Percentiles rank a stretch among this genome's conserved stretches.
Evolutionary conservation across 768 basidiomycete genomes (phyloP).

Genomic region (Phlegmacium glaucopus): DNA sequence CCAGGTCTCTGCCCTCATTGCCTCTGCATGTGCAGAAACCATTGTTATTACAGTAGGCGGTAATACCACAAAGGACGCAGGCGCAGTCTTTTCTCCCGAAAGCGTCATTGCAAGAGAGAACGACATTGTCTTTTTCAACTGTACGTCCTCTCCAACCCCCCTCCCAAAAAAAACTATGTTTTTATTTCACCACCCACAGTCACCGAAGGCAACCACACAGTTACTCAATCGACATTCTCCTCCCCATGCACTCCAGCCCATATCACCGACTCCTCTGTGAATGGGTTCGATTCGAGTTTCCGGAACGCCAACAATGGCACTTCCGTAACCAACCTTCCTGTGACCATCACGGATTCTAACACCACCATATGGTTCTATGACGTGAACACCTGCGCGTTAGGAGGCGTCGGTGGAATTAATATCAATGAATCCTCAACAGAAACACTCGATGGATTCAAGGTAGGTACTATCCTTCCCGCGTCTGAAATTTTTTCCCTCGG

Average conservation of each 20-base stretch:
- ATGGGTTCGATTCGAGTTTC: slow-evolving; percentile 57
- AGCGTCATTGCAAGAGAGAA: slow-evolving; percentile 40
- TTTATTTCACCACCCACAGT: slow-evolving; percentile 36
- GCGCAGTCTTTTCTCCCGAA: slow-evolving; percentile 44
- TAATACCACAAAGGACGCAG: slow-evolving; percentile 41
- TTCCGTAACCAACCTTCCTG: slow-evolving; percentile 39
- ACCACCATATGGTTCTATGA: slow-evolving; percentile 62
- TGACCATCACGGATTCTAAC: slow-evolving; percentile 42
- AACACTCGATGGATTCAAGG: slow-evolving; percentile 43
- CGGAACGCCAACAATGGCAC: slow-evolving; percentile 47
- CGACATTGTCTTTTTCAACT: slow-evolving; percentile 56
- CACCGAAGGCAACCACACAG: slow-evolving; percentile 51
- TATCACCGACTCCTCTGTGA: slow-evolving; percentile 42
- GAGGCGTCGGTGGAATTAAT: slow-evolving; percentile 64
- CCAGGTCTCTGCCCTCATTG: slow-evolving; percentile 14
- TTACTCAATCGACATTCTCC: slow-evolving; percentile 53
- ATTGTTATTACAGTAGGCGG: slow-evolving; percentile 44
- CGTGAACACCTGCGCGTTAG: slow-evolving; percentile 46
- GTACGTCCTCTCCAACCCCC: slow-evolving; percentile 23
- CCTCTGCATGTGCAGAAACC: slow-evolving; percentile 30
- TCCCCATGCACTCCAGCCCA: slow-evolving; percentile 52
- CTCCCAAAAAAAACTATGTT: background rate
- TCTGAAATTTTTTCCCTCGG: background rate
- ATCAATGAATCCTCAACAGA: slow-evolving; percentile 41
- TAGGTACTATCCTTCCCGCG: slow-evolving; percentile 20